Evolutionary conservation across 2,329 filamentous ascomycete genomes (phyloP).

Genomic region (Aureobasidium sp.): DNA sequence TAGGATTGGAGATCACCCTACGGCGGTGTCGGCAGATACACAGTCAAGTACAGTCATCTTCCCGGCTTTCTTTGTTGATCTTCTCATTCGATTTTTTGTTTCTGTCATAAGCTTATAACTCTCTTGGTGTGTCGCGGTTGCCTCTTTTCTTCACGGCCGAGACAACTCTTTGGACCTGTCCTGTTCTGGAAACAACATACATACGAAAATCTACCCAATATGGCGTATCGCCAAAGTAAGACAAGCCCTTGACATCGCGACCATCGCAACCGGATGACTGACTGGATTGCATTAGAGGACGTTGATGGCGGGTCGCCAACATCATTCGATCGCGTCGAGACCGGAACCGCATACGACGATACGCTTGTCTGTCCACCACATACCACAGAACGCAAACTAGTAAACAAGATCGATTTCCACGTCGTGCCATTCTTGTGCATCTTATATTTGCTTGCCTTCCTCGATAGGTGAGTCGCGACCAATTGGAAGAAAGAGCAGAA

Average conservation of each 20-base stretch:
- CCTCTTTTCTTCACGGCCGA: background rate
- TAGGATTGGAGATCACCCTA: background rate
- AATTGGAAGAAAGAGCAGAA: background rate
- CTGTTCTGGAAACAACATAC: too few relatives aligned
- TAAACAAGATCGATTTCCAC: constrained; percentile 37
- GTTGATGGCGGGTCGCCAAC: background rate
- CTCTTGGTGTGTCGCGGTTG: background rate
- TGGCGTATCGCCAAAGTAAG: background rate
- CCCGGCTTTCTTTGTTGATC: background rate
- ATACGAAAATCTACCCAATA: background rate
- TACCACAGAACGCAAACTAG: constrained; percentile 39
- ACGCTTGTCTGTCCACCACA: constrained; percentile 37
- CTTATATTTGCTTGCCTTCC: constrained; percentile 41
- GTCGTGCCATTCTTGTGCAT: constrained; percentile 43
- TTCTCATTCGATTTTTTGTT: background rate
- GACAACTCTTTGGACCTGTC: background rate
- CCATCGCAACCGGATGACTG: background rate
- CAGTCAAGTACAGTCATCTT: constrained; percentile 4
- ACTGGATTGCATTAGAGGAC: background rate
- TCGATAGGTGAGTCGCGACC: constrained; percentile 29
- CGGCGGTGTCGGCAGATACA: background rate
- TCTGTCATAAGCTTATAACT: background rate
- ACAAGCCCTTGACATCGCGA: background rate
- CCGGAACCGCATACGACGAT: constrained; percentile 28
- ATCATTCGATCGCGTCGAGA: background rate